Percentiles rank a stretch among this genome's conserved stretches.
These are phyloP conservation scores for Starmerella bombicola DNA, from an alignment of 805 yeast genomes.

Conservation along the genomic window DNA sequence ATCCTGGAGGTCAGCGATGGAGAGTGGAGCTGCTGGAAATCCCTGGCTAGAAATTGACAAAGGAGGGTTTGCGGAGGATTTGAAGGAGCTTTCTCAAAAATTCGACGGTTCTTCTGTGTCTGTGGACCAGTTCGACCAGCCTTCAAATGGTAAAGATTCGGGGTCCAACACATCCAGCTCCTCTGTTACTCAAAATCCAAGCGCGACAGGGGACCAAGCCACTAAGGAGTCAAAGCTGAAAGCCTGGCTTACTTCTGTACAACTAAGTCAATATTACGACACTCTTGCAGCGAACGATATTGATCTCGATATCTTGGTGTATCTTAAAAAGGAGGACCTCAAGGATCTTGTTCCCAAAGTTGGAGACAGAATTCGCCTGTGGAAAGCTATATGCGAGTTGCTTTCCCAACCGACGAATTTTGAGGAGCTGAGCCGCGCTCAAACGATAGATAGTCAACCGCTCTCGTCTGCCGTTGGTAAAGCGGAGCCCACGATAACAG, in stretches of 20 bases:
- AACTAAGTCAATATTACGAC: constrained; percentile 21
- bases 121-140: no score
- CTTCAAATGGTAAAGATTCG: no score
- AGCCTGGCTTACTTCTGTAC: constrained; percentile 5
- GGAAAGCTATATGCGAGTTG: constrained; percentile 42
- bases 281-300: constrained; percentile 38
- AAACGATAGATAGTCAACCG: not conserved
- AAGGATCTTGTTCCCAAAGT: constrained; percentile 61
- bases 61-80: not conserved
- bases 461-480: not conserved
- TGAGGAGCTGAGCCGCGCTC: not conserved
- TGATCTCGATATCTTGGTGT: constrained; percentile 43
- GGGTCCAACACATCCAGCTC: no score
- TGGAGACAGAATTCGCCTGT: constrained; percentile 70
- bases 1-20: no score
- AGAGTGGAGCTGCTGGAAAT: no score
- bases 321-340: constrained; percentile 51
- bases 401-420: not conserved
- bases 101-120: not conserved
- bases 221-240: not conserved
- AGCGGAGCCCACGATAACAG: not conserved
- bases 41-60: constrained; percentile 1
- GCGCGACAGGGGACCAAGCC: no score
- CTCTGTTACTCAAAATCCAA: no score
- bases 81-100: not conserved